Evolutionary conservation across 176 grass and related monocot species (phyloP).

Genomic region (Elaeis guineensis): DNA sequence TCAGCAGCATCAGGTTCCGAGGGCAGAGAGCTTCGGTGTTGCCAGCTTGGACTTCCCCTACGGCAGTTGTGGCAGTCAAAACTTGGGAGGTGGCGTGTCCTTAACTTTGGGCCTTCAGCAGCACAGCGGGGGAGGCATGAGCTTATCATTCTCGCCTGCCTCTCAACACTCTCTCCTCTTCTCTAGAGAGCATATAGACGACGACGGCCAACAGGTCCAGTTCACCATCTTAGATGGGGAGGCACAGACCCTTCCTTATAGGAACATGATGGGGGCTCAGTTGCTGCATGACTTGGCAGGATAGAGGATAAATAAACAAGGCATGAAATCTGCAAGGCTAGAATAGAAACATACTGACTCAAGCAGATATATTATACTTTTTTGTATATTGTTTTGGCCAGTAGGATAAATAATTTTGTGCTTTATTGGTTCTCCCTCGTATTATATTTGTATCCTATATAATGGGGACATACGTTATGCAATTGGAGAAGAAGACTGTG

Average conservation of each 20-base stretch:
- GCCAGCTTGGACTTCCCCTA: neutral
- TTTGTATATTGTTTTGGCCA: too few relatives aligned
- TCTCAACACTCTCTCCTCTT: slow-evolving; percentile 14
- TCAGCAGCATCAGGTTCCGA: neutral
- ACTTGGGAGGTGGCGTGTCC: slow-evolving; percentile 14
- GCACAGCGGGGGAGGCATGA: slow-evolving; percentile 19
- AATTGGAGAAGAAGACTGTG: too few relatives aligned
- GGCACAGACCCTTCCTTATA: slow-evolving; percentile 28
- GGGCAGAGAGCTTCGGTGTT: neutral
- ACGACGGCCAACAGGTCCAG: slow-evolving; percentile 5
- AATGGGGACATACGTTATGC: too few relatives aligned
- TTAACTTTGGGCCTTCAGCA: slow-evolving; percentile 69
- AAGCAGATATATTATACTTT: too few relatives aligned
- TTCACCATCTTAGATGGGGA: slow-evolving; percentile 23
- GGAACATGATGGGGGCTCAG: slow-evolving; percentile 41
- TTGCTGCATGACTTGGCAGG: slow-evolving; percentile 48
- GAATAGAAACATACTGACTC: too few relatives aligned
- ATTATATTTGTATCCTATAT: too few relatives aligned
- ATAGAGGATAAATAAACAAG: neutral
- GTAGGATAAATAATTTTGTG: too few relatives aligned
- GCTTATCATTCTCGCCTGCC: slow-evolving; percentile 1
- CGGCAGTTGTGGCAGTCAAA: neutral
- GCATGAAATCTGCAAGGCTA: too few relatives aligned
- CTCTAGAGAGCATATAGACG: neutral
- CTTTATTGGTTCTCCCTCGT: too few relatives aligned